Evolutionary conservation across 805 yeast species (phyloP).

Genomic region (Candida ficus): DNA sequence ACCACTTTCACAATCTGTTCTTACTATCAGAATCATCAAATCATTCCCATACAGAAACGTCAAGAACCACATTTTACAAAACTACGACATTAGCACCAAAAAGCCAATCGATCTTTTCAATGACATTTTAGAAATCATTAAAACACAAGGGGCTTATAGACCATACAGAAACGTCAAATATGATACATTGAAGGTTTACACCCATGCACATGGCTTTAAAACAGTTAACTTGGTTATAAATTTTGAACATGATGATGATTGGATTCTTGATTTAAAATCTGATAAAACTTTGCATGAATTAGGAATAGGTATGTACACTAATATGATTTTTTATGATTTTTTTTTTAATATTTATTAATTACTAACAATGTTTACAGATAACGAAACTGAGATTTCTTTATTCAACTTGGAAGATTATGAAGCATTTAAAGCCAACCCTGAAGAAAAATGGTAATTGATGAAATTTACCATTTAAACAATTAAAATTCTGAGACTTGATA

Average conservation of each 20-base stretch:
- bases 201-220: slow-evolving; percentile 93
- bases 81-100: slow-evolving; percentile 63
- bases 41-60: slow-evolving; percentile 91
- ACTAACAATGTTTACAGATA: slow-evolving; percentile 35
- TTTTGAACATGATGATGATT: slow-evolving; percentile 75
- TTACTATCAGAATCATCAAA: slow-evolving; percentile 83
- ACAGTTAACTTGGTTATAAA: slow-evolving; percentile 90
- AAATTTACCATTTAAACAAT: too few relatives aligned
- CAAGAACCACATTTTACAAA: slow-evolving; percentile 62
- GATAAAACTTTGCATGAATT: slow-evolving; percentile 34
- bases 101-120: slow-evolving; percentile 63
- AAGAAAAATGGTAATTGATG: slow-evolving; percentile 70
- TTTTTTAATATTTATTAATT: slow-evolving; percentile 18
- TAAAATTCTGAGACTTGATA: too few relatives aligned
- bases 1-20: slow-evolving; percentile 55
- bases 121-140: slow-evolving; percentile 38
- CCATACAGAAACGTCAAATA: slow-evolving; percentile 76
- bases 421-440: slow-evolving; percentile 74
- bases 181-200: slow-evolving; percentile 79
- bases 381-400: slow-evolving; percentile 90
- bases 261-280: slow-evolving; percentile 46
- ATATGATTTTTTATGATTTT: too few relatives aligned
- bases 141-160: slow-evolving; percentile 62
- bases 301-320: slow-evolving; percentile 29
- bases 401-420: slow-evolving; percentile 66